These are phyloP conservation scores for Kodamaea restingae DNA, from an alignment of 805 yeast species.

Conservation along the genomic window DNA sequence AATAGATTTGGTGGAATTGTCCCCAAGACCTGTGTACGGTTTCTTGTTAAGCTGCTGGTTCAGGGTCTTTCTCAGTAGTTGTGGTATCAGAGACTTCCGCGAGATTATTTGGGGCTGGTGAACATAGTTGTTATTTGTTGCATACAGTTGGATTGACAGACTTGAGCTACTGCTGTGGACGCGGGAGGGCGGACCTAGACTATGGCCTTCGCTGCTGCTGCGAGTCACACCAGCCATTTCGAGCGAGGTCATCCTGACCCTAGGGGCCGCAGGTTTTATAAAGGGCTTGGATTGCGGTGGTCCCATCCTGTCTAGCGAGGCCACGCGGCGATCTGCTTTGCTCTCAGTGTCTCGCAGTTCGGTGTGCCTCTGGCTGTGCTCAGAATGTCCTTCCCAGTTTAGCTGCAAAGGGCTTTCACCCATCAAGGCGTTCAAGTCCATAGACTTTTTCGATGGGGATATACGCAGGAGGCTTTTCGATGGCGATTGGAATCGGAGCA, in stretches of 20 bases:
- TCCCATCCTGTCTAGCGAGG: conserved; percentile 4
- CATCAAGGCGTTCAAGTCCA: conserved; percentile 32
- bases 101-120: conserved; percentile 3
- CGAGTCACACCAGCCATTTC: conserved; percentile 32
- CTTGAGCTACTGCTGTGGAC: neutral
- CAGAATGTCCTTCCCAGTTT: neutral
- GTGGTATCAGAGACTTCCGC: conserved; percentile 13
- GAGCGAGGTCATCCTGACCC: conserved; percentile 26
- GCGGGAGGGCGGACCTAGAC: neutral
- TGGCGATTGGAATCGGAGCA: conserved; percentile 1
- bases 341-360: neutral
- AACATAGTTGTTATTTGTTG: neutral
- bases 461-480: conserved; percentile 19
- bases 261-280: conserved; percentile 26
- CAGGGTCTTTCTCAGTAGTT: conserved; percentile 11
- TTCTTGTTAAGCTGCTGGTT: conserved; percentile 1
- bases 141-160: neutral
- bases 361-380: neutral
- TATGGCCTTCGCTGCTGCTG: neutral
- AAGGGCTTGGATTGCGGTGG: conserved; percentile 10
- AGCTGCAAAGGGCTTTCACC: conserved; percentile 11
- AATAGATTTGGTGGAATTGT: neutral
- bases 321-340: neutral
- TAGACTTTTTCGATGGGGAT: conserved; percentile 39
- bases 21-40: conserved; percentile 1